Conservation (phyloP, 179 eudicot genomes). For the Actinidia chinensis region DNA sequence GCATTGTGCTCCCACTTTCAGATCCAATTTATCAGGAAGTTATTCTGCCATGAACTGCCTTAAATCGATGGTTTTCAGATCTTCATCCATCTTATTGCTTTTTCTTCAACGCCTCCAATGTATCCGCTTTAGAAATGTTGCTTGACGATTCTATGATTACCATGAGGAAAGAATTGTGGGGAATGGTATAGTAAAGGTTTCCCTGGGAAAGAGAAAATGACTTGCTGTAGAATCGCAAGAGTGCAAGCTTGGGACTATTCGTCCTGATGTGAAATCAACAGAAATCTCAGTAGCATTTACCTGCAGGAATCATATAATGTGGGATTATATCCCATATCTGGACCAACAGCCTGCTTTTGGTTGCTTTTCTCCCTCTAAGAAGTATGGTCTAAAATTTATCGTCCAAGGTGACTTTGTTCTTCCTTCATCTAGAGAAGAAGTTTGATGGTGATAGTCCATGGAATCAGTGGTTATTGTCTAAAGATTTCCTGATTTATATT, state of each 20-base stretch:
- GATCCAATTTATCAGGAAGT: slow-evolving; percentile 50
- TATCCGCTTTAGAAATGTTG: slow-evolving; percentile 64
- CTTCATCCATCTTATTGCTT: slow-evolving; percentile 92
- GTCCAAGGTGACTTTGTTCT: slow-evolving; percentile 98
- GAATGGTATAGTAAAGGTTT: slow-evolving; percentile 72
- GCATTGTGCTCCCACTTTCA: slow-evolving; percentile 95
- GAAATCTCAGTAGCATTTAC: slow-evolving; percentile 90
- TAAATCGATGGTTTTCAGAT: slow-evolving; percentile 79
- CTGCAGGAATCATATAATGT: slow-evolving; percentile 59
- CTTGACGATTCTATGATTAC: slow-evolving; percentile 53
- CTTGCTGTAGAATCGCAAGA: slow-evolving; percentile 73
- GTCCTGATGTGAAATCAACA: slow-evolving; percentile 68
- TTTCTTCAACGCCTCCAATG: slow-evolving; percentile 96
- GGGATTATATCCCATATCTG: slow-evolving; percentile 56
- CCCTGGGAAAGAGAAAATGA: slow-evolving; percentile 71
- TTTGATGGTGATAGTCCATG: slow-evolving; percentile 96
- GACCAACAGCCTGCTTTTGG: slow-evolving; percentile 95
- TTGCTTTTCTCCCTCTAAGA: slow-evolving; percentile 92
- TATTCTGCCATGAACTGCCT: slow-evolving; percentile 49
- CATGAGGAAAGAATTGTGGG: slow-evolving; percentile 79
- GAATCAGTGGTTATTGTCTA: slow-evolving; percentile 95
- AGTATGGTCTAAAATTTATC: slow-evolving; percentile 93
- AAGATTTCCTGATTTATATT: slow-evolving; percentile 81
- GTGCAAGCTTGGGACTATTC: slow-evolving; percentile 56
- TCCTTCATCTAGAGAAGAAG: slow-evolving; percentile 98